A percentile compares a stretch with the other conserved stretches of the same genome.
These are phyloP conservation scores for Podila minutissima DNA, from an alignment of 192 early-diverging fungal species.

Conservation along the genomic window DNA sequence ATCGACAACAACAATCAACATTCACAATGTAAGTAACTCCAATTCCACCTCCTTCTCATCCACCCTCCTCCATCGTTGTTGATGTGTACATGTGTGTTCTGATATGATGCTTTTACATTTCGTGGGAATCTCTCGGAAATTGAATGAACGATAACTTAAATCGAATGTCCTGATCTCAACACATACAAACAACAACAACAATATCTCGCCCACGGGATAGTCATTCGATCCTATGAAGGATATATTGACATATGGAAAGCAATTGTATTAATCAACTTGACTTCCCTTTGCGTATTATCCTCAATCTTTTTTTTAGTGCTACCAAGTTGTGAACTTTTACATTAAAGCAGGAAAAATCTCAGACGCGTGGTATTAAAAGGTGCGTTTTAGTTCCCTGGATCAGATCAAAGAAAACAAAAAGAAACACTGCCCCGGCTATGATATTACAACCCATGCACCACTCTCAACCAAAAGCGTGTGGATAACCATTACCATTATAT, in stretches of 20 bases:
- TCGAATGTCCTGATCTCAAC: constrained; percentile 54
- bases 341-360: not conserved
- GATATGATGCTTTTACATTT: constrained; percentile 54
- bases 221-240: not conserved
- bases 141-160: constrained; percentile 50
- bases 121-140: constrained; percentile 58
- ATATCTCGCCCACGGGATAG: not conserved
- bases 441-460: constrained; percentile 56
- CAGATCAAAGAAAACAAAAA: too few species aligned
- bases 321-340: not conserved
- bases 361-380: constrained; percentile 6
- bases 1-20: not conserved
- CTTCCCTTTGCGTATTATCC: not conserved
- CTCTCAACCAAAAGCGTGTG: constrained; percentile 57
- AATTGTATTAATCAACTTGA: not conserved
- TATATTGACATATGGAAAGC: not conserved
- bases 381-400: constrained; percentile 11
- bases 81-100: not conserved
- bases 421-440: constrained; percentile 22
- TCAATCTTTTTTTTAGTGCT: not conserved
- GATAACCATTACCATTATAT: constrained; percentile 55
- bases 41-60: not conserved
- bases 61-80: not conserved
- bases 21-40: not conserved
- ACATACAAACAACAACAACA: not conserved